phyloP scores from a whole-genome alignment of 371 early-diverging fungal genomes.

The Mortierella sp. region DNA sequence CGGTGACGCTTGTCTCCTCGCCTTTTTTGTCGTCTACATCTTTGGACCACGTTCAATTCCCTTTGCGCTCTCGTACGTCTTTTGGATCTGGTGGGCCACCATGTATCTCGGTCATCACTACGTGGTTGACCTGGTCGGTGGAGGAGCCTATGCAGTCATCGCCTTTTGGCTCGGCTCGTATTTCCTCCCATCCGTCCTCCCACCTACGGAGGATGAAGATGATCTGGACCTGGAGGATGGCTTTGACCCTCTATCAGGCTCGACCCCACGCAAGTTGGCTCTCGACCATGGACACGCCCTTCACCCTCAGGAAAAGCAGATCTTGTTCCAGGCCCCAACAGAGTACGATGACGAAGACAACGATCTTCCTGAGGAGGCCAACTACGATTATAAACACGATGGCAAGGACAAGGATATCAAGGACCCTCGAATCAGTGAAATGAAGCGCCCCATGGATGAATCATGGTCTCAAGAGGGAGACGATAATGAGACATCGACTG shows the following conservation, averaged over 20 bases:
- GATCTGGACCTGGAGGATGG: too few species aligned
- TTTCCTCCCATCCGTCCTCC: constrained; percentile 21
- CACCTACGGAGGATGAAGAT: too few species aligned
- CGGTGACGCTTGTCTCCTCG: constrained; percentile 70
- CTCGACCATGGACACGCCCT: too few species aligned
- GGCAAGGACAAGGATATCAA: constrained; percentile 4
- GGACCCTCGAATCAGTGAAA: too few species aligned
- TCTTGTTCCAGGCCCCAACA: constrained; percentile 12
- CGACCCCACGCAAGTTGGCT: too few species aligned
- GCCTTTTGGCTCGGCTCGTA: constrained; percentile 56
- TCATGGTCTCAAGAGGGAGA: constrained; percentile 3
- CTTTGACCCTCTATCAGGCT: too few species aligned
- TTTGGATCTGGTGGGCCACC: constrained; percentile 82
- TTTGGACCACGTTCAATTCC: constrained; percentile 60
- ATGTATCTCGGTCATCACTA: constrained; percentile 82
- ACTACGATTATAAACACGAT: neutral
- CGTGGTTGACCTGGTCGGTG: constrained; percentile 77
- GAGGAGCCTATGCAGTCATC: constrained; percentile 66
- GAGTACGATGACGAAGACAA: neutral
- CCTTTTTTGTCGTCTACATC: constrained; percentile 62
- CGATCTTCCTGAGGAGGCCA: constrained; percentile 2
- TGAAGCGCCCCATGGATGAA: neutral
- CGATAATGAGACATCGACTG: constrained; percentile 1
- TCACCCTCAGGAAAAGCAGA: constrained; percentile 20
- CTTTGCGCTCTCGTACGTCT: constrained; percentile 58